phyloP scores from a whole-genome alignment of 2,329 filamentous ascomycete genomes.

The Zymoseptoria crescenta region DNA sequence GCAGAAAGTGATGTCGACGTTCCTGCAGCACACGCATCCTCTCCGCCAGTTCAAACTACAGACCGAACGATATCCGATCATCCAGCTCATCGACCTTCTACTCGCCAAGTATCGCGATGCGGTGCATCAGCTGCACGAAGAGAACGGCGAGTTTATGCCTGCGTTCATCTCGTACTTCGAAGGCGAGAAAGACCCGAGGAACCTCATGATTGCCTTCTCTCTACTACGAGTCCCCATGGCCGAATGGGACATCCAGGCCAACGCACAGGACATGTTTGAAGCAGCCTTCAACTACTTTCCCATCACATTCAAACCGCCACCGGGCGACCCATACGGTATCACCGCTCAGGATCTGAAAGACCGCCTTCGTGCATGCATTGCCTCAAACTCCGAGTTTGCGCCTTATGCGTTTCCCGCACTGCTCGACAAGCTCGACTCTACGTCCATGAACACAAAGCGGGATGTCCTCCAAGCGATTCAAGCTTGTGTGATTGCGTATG shows the following conservation, averaged over 20 bases:
- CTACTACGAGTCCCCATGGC: conserved; percentile 59
- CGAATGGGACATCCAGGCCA: conserved; percentile 56
- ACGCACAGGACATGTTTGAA: conserved; percentile 58
- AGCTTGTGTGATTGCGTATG: conserved; percentile 53
- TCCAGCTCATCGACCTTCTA: conserved; percentile 53
- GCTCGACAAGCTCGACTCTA: conserved; percentile 62
- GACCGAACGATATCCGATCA: conserved; percentile 51
- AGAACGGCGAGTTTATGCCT: conserved; percentile 48
- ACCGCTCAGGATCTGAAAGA: conserved; percentile 61
- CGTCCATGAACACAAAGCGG: conserved; percentile 60
- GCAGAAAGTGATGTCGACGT: conserved; percentile 45
- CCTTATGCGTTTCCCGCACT: conserved; percentile 59
- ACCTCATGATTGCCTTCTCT: conserved; percentile 63
- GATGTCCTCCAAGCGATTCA: conserved; percentile 58
- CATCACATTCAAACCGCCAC: conserved; percentile 62
- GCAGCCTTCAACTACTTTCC: conserved; percentile 66
- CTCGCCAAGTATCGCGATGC: conserved; percentile 54
- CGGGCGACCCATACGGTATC: conserved; percentile 62
- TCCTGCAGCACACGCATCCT: conserved; percentile 46
- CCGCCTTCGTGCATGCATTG: conserved; percentile 55
- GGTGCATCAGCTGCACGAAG: conserved; percentile 49
- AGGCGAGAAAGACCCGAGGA: conserved; percentile 61
- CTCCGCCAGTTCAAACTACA: conserved; percentile 56
- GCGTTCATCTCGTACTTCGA: conserved; percentile 58
- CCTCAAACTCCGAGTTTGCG: conserved; percentile 55